Conservation (phyloP, 116 monocot species). For the Papilionanthe hybrid region DNA sequence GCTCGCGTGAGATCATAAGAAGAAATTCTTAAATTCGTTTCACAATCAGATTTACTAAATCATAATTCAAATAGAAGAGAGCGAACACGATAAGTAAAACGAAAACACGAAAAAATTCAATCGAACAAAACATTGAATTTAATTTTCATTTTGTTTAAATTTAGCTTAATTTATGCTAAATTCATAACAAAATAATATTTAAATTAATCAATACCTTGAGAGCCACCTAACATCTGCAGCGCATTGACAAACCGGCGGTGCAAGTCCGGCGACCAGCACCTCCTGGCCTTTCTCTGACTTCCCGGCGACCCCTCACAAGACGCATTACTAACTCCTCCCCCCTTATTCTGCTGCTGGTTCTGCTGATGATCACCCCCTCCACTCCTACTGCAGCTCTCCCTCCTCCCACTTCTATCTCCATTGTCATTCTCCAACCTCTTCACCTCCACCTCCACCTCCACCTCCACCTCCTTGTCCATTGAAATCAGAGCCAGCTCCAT, state of each 20-base stretch:
- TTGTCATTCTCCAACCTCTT: neutral
- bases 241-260: constrained; percentile 93
- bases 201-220: constrained; percentile 50
- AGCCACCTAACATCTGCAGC: constrained; percentile 82
- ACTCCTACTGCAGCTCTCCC: neutral
- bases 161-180: too few species aligned
- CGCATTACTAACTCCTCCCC: neutral
- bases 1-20: too few species aligned
- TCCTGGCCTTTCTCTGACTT: constrained; percentile 61
- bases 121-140: too few species aligned
- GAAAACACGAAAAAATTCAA: too few species aligned
- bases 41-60: too few species aligned
- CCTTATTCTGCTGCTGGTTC: constrained; percentile 13
- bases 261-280: constrained; percentile 97
- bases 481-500: constrained; percentile 42
- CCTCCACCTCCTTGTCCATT: constrained; percentile 8
- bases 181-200: too few species aligned
- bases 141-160: too few species aligned
- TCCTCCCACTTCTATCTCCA: too few species aligned
- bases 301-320: constrained; percentile 14
- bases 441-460: constrained; percentile 13
- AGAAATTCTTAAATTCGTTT: too few species aligned
- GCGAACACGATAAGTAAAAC: too few species aligned
- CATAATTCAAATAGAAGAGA: too few species aligned
- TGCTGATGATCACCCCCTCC: neutral